Evolutionary conservation across 371 early-diverging fungal species (phyloP), one percentile per base, ranked within the genome.

Genomic region (Apophysomyces elegans): DNA sequence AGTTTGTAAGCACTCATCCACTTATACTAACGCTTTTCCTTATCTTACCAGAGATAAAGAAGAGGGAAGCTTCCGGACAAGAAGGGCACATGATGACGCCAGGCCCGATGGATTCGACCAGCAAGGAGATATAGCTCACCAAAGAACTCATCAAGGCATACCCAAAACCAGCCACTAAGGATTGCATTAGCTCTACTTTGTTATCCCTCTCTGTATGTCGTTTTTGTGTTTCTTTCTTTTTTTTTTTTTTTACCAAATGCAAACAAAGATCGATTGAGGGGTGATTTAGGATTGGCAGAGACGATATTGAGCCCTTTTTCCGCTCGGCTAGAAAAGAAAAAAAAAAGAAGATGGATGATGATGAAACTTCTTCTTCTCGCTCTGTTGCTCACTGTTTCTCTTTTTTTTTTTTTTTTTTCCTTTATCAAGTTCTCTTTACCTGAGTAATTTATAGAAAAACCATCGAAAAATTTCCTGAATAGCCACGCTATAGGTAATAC

Each of bases 381-480:
- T 26, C 3, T 26, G 32, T 26, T 26, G 32, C 32, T 26, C 32
- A 26, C 32, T 26, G 32, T 26, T 26, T 26, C 32, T 26, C 32
- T 26, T 26, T 26, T 2, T 26, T 26, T 2, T 2, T 26, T 3
- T 26, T 26, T 26, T 2, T 26, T 26, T 2, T 2, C 32, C 32
- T 39, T 1, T 44, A 60, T 1, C 35, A 39, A 65, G 21, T n/a
- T 50, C 18, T 37, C 9, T 60, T 38, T 77, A 84, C 84, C 69
- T 73, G 21, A 84, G 64, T 36, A 89, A 59, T 11, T 74, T 60
- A 74, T 79, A 91, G 50, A 87, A 86, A 7, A 84, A 69, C 78
- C 81, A 89, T 7, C 93, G 83, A 71, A 86, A 87, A 35, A 86
- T 35, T 66, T 92, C 93, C 70, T 92, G 91, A 1, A 89, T 75